Base-by-base conservation (phyloP, 768 basidiomycete species). In the Lactifluus volemus region DNA sequence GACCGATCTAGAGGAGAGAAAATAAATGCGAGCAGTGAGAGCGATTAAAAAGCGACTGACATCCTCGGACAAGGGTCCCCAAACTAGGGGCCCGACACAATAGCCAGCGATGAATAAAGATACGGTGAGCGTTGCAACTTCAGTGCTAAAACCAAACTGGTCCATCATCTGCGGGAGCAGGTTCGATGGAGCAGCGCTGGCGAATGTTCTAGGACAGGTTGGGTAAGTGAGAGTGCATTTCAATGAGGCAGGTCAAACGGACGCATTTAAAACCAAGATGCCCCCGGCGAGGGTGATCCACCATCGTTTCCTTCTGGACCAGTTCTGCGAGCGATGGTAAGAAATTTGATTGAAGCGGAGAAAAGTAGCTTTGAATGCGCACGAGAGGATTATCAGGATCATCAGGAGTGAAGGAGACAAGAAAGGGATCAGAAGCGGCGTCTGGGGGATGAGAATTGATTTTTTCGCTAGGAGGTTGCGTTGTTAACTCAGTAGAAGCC, bases 81-180 rank as follows among this genome's bases (percentile, higher is more conserved):
- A 65, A 12, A 67, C 44, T 8, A 66, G 54, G 5, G 65, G 65
- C 2, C 65, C 65, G 21, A 85, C 75, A 62, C 80, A 82, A 66
- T 84, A 86, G n/a, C 85, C 85, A n/a, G 76, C 77, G 14, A 87
- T 79, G 69, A 86, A 87, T 4, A 87, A 75, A 2, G 85, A 80
- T 36, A 86, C 76, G 0, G 79, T 80, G 50, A 86, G 74, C 9
- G 75, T 77, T 5, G 74, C 82, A 29, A 83, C 75, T 67, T 81
- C 83, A 34, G 72, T 19, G 5, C 79, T 77, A 67, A 86, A 75
- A 10, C 73, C 63, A 62, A 84, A 84, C 38, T 81, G 70, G 8
- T 74, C 58, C 63, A 74, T 74, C 41, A 87, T 67, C 17, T 75
- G 67, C 1, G 71, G 69, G 34, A 80, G 71, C 58, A 84, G 74